These are phyloP conservation scores for Penicillium glabrum DNA, from an alignment of 2,329 filamentous ascomycete species.

Conservation along the genomic window DNA sequence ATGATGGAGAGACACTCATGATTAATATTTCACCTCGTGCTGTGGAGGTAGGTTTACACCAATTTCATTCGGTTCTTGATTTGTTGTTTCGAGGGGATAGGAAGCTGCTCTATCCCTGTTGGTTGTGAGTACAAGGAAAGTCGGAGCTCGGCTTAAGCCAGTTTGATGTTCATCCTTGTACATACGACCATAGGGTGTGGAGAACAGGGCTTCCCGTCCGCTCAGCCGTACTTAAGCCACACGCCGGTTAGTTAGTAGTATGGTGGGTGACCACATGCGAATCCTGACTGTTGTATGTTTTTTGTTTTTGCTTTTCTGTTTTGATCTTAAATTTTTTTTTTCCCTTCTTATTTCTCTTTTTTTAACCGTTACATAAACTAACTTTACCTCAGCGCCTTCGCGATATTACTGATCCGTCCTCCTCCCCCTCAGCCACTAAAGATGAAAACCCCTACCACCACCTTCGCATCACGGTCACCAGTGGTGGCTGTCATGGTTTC, in stretches of 20 bases:
- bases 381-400: slow-evolving; percentile 59
- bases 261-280: slow-evolving; percentile 50
- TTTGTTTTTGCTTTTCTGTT: slow-evolving; percentile 10
- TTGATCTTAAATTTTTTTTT: slow-evolving; percentile 3
- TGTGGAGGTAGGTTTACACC: slow-evolving; percentile 60
- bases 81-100: background rate
- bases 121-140: background rate
- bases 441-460: slow-evolving; percentile 72
- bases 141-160: slow-evolving; percentile 14
- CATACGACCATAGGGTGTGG: slow-evolving; percentile 49
- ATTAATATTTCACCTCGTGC: slow-evolving; percentile 84
- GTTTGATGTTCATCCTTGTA: slow-evolving; percentile 13
- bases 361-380: slow-evolving; percentile 2
- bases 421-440: slow-evolving; percentile 33
- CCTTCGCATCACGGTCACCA: slow-evolving; percentile 88
- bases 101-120: background rate
- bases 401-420: slow-evolving; percentile 64
- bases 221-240: slow-evolving; percentile 49
- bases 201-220: slow-evolving; percentile 49
- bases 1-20: slow-evolving; percentile 79
- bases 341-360: slow-evolving; percentile 3
- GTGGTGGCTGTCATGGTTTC: slow-evolving; percentile 95
- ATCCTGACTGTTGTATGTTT: slow-evolving; percentile 48
- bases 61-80: background rate
- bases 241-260: slow-evolving; percentile 48